These are phyloP conservation scores for Epichloe brachyelytri DNA, from an alignment of 2,329 filamentous ascomycete genomes.

Conservation along the genomic window DNA sequence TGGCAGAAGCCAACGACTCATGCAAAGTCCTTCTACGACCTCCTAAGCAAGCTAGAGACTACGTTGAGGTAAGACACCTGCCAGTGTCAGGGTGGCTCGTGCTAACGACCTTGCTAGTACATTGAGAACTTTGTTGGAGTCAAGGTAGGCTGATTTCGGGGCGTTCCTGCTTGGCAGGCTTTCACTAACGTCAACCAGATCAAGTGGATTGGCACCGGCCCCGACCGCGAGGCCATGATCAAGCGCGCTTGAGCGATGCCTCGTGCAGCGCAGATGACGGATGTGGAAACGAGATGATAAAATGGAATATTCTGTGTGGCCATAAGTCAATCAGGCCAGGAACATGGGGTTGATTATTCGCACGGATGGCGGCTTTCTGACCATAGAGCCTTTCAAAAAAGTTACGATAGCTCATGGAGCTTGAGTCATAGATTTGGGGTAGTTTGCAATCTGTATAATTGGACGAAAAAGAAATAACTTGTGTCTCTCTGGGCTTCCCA, in stretches of 20 bases:
- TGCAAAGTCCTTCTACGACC: conserved; percentile 44
- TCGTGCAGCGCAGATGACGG: not conserved
- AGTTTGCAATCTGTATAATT: too few species aligned
- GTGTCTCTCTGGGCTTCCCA: too few species aligned
- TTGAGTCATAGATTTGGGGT: too few species aligned
- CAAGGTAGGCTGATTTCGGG: conserved; percentile 21
- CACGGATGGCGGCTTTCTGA: too few species aligned
- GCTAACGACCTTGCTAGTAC: conserved; percentile 22
- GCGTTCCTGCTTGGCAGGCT: conserved; percentile 5
- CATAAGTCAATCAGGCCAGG: too few species aligned
- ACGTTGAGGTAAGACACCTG: conserved; percentile 35
- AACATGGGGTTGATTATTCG: too few species aligned
- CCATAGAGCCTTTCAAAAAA: too few species aligned
- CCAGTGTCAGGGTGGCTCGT: conserved; percentile 1
- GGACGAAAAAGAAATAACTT: too few species aligned
- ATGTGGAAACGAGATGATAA: not conserved
- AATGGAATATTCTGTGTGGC: too few species aligned
- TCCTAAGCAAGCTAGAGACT: conserved; percentile 50
- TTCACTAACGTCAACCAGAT: conserved; percentile 22
- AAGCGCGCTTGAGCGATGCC: conserved; percentile 10
- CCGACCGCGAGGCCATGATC: conserved; percentile 52
- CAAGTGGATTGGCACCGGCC: conserved; percentile 51
- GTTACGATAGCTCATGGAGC: too few species aligned
- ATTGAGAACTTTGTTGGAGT: conserved; percentile 23
- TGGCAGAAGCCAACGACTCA: conserved; percentile 55